phyloP scores from a whole-genome alignment of 2,329 filamentous ascomycete species.

The Aspergillus flavus region DNA sequence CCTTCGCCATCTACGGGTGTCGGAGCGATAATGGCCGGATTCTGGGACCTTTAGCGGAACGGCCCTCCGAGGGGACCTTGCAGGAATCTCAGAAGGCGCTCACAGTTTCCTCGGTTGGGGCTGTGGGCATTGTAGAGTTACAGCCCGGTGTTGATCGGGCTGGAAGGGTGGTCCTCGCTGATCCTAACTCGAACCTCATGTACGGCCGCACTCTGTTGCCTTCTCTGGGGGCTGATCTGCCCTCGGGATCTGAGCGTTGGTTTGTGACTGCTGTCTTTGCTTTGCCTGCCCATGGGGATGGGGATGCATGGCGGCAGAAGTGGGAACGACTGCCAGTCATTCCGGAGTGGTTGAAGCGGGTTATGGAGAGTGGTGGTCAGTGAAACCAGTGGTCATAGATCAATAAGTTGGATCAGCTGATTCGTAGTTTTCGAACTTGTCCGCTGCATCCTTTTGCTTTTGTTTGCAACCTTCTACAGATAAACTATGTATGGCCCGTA shows the following conservation, averaged over 20 bases:
- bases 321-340: constrained; percentile 63
- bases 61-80: constrained; percentile 46
- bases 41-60: constrained; percentile 47
- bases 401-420: background rate
- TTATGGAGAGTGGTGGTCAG: constrained; percentile 42
- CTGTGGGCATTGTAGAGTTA: constrained; percentile 54
- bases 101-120: constrained; percentile 53
- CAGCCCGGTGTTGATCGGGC: constrained; percentile 43
- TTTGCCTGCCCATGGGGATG: constrained; percentile 56
- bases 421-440: too few relatives aligned
- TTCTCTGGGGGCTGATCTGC: constrained; percentile 65
- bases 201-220: constrained; percentile 73
- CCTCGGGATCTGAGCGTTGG: constrained; percentile 62
- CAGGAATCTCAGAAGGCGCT: constrained; percentile 40
- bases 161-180: constrained; percentile 71
- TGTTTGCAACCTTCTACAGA: background rate
- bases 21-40: constrained; percentile 60
- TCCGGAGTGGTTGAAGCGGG: constrained; percentile 62
- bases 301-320: constrained; percentile 55
- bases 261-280: constrained; percentile 74
- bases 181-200: constrained; percentile 77
- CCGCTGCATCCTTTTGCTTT: background rate
- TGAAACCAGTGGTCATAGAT: background rate
- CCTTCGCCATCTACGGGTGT: constrained; percentile 70
- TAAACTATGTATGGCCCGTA: background rate